A percentile compares a stretch with the other conserved stretches of the same genome.
phyloP scores from a whole-genome alignment of 179 eudicot genomes.

The Nepenthes alata region DNA sequence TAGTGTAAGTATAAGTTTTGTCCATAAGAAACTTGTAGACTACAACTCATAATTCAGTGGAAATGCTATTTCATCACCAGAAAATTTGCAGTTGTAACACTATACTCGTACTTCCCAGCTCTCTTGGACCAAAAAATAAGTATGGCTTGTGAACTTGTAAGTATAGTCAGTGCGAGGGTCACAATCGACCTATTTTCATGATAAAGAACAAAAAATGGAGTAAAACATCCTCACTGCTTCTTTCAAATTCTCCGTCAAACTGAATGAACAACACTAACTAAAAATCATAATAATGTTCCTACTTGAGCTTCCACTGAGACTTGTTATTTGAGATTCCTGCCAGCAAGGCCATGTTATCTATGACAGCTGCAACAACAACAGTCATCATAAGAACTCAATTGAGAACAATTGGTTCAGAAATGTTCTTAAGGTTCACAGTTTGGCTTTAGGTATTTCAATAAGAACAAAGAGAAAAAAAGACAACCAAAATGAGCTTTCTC shows the following conservation, averaged over 20 bases:
- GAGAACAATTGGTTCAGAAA: neutral
- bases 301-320: conserved; percentile 92
- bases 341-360: conserved; percentile 17
- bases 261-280: neutral
- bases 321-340: conserved; percentile 36
- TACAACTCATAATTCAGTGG: neutral
- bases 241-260: neutral
- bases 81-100: conserved; percentile 96
- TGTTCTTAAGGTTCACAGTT: conserved; percentile 3
- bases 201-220: neutral
- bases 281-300: conserved; percentile 11
- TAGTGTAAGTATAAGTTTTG: too few relatives aligned
- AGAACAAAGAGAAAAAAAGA: neutral
- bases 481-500: conserved; percentile 48
- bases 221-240: neutral
- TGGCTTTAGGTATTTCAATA: neutral
- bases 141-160: conserved; percentile 95
- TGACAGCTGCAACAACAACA: conserved; percentile 17
- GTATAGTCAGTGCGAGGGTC: conserved; percentile 77
- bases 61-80: conserved; percentile 43
- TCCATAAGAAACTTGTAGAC: neutral
- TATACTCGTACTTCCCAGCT: conserved; percentile 95
- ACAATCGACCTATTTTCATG: conserved; percentile 54
- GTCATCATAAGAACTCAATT: neutral
- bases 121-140: conserved; percentile 97